Conservation (phyloP, 768 basidiomycete genomes). For the Suillus placidus region DNA sequence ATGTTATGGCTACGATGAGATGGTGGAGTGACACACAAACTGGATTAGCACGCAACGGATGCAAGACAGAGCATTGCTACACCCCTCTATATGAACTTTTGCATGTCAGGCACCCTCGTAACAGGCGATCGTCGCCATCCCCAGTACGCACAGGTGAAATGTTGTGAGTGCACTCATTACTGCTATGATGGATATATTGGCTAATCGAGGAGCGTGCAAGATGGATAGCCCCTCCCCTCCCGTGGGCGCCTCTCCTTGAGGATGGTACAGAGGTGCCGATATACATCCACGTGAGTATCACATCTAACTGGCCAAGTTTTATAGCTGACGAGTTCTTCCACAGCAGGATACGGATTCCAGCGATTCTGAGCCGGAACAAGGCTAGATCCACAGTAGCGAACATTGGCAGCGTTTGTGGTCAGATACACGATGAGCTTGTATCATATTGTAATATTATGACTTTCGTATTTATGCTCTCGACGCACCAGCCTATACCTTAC, state of each 20-base stretch:
- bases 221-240: background rate
- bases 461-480: background rate
- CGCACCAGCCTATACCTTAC: background rate
- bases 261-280: conserved; percentile 1
- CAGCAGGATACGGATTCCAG: background rate
- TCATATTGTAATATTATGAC: background rate
- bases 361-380: background rate
- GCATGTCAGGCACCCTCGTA: conserved; percentile 1
- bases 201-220: background rate
- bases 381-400: background rate
- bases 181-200: background rate
- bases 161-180: background rate
- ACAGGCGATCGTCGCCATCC: background rate
- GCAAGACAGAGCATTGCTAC: conserved; percentile 1
- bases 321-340: background rate
- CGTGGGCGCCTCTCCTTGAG: background rate
- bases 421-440: background rate
- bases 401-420: background rate
- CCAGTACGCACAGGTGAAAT: conserved; percentile 5
- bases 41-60: background rate
- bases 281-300: background rate
- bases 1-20: background rate
- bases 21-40: background rate
- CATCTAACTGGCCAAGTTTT: background rate
- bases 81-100: conserved; percentile 1